These are phyloP conservation scores for Populus hybrid DNA, from an alignment of 441 rosid species.

Conservation along the genomic window DNA sequence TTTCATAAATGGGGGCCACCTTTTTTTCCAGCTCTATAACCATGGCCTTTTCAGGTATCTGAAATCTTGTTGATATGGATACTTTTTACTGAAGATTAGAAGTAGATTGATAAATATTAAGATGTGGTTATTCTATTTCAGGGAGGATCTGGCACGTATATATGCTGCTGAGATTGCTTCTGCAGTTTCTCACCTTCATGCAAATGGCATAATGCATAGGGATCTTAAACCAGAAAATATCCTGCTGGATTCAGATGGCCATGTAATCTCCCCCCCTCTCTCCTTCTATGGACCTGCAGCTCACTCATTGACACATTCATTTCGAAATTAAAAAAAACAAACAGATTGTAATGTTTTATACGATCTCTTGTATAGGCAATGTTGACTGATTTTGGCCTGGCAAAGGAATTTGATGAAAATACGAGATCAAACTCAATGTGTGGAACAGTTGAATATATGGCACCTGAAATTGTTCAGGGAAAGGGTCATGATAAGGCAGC, in stretches of 20 bases:
- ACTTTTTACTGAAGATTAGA: neutral
- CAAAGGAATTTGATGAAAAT: constrained; percentile 81
- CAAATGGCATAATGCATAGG: constrained; percentile 70
- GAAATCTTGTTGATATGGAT: neutral
- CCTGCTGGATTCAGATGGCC: constrained; percentile 81
- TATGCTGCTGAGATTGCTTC: constrained; percentile 92
- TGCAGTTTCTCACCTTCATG: constrained; percentile 90
- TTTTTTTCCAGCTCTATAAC: constrained; percentile 90
- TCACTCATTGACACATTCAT: neutral
- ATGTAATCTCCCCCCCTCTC: constrained; percentile 43
- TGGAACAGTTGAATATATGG: constrained; percentile 95
- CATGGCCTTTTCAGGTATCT: constrained; percentile 93
- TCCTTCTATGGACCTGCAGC: neutral
- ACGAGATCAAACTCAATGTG: constrained; percentile 87
- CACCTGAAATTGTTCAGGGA: constrained; percentile 88
- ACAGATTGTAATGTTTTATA: neutral
- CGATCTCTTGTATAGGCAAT: constrained; percentile 40
- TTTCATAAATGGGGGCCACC: constrained; percentile 95
- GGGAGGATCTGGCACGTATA: constrained; percentile 92
- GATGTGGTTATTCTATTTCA: constrained; percentile 17
- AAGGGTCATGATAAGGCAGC: constrained; percentile 95
- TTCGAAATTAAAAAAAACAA: neutral
- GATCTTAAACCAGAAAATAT: constrained; percentile 61
- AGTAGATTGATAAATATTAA: constrained; percentile 18
- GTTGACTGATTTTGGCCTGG: constrained; percentile 91